Percentiles rank a stretch among this genome's conserved stretches.
phyloP scores from a whole-genome alignment of 305 asterid species.

The Fraxinus angustifolia region DNA sequence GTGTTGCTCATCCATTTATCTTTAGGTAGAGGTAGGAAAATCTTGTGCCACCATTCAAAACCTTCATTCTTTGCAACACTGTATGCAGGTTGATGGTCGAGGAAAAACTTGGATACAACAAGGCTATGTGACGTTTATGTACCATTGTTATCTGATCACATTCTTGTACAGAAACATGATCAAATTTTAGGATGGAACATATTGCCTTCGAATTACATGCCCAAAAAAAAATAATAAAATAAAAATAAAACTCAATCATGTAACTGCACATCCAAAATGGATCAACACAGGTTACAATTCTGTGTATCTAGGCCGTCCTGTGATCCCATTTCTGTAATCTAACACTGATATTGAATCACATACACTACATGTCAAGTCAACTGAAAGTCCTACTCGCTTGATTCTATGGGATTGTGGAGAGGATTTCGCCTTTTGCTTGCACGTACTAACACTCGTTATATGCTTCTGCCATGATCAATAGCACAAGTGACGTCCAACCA shows the following conservation, averaged over 20 bases:
- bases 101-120: neutral
- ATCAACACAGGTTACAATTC: neutral
- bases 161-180: neutral
- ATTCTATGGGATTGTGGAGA: neutral
- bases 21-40: neutral
- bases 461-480: conserved; percentile 77
- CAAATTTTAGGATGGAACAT: neutral
- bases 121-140: neutral
- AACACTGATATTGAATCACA: neutral
- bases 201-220: neutral
- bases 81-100: neutral
- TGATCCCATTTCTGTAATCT: neutral
- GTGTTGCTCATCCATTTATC: neutral
- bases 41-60: neutral
- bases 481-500: conserved; percentile 87
- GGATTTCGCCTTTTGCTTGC: neutral
- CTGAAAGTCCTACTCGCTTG: neutral
- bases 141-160: neutral
- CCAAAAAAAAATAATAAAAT: neutral
- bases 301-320: neutral
- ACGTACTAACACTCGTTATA: conserved; percentile 47
- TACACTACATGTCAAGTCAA: neutral
- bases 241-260: neutral
- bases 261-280: neutral
- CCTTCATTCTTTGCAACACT: neutral